These are phyloP conservation scores for Ustilago esculenta DNA, from an alignment of 1,284 basidiomycete species.

Conservation along the genomic window DNA sequence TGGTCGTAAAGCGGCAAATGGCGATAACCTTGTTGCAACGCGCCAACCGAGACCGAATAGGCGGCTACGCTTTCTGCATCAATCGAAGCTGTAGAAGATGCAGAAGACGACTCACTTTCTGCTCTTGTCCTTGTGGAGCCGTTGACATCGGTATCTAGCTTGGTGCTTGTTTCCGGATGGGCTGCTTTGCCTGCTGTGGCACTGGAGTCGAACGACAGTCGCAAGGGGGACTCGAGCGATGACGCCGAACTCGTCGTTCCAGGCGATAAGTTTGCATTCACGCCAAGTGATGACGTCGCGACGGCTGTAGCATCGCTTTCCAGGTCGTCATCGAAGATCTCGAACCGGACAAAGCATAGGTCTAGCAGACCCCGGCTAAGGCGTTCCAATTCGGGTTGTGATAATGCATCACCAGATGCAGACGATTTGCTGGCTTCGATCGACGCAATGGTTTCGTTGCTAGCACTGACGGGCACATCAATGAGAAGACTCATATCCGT, in stretches of 20 bases:
- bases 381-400: conserved; percentile 18
- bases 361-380: conserved; percentile 60
- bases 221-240: conserved; percentile 2
- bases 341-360: conserved; percentile 62
- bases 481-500: conserved; percentile 49
- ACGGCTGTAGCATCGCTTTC: neutral
- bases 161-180: conserved; percentile 1
- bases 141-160: neutral
- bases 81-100: conserved; percentile 27
- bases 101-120: conserved; percentile 12
- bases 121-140: neutral
- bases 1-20: conserved; percentile 63
- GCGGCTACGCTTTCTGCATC: conserved; percentile 48
- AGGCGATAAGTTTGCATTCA: neutral
- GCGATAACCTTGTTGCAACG: conserved; percentile 56
- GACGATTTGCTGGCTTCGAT: conserved; percentile 18
- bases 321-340: conserved; percentile 58
- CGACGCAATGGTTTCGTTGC: conserved; percentile 20
- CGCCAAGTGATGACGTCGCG: neutral
- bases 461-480: conserved; percentile 52
- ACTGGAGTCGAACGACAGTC: conserved; percentile 1
- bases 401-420: neutral
- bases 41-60: conserved; percentile 39
- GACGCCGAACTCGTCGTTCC: neutral
- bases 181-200: neutral